These are phyloP conservation scores for Steccherinum ochraceum DNA, from an alignment of 768 basidiomycete species.

Conservation along the genomic window DNA sequence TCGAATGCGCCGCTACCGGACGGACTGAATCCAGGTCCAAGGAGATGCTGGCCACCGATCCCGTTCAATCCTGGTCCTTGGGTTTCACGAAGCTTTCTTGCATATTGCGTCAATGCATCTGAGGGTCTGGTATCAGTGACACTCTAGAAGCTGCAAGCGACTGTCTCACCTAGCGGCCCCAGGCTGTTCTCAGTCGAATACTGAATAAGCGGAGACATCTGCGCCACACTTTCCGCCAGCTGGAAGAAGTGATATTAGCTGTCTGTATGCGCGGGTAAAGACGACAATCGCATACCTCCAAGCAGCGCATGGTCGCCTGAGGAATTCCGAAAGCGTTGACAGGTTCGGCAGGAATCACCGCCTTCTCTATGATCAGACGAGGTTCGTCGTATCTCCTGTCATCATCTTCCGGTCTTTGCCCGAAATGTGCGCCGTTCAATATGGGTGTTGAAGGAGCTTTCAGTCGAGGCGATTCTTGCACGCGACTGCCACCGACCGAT, in stretches of 20 bases:
- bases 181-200: conserved; percentile 48
- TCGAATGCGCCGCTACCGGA: conserved; percentile 27
- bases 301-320: conserved; percentile 83
- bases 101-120: conserved; percentile 40
- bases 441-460: conserved; percentile 12
- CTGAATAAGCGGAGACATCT: conserved; percentile 73
- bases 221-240: conserved; percentile 77
- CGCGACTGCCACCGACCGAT: conserved; percentile 45
- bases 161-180: conserved; percentile 68
- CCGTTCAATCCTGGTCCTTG: conserved; percentile 31
- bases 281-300: conserved; percentile 50
- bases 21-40: conserved; percentile 30
- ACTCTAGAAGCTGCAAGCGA: too few species aligned
- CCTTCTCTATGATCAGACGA: conserved; percentile 49
- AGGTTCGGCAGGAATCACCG: conserved; percentile 72
- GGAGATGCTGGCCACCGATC: not conserved
- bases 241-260: conserved; percentile 20
- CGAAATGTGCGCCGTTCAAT: conserved; percentile 4
- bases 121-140: too few species aligned
- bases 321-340: conserved; percentile 87
- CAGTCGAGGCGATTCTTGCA: conserved; percentile 30
- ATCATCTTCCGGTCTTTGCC: conserved; percentile 37
- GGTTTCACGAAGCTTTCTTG: conserved; percentile 30
- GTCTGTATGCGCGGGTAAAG: too few species aligned
- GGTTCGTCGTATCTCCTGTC: conserved; percentile 61